These are phyloP conservation scores for Entomophthora muscae DNA, from an alignment of 371 early-diverging fungal species.

Conservation along the genomic window DNA sequence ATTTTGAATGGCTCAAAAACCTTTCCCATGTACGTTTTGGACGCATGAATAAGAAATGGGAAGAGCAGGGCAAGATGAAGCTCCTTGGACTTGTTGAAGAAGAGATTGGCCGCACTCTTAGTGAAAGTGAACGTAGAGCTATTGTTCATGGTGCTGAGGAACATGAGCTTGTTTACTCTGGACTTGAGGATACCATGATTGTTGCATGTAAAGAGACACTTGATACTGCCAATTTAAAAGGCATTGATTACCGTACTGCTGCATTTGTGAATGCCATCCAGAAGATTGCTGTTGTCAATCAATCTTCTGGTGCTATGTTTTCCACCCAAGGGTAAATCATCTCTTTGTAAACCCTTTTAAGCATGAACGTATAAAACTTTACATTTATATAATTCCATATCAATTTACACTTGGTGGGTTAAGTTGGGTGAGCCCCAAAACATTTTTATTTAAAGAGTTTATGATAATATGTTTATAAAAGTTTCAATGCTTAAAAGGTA, in stretches of 20 bases:
- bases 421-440: too few relatives aligned
- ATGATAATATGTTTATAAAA: too few relatives aligned
- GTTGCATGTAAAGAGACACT: conserved; percentile 16
- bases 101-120: conserved; percentile 52
- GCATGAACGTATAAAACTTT: too few relatives aligned
- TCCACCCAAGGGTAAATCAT: conserved; percentile 11
- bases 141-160: conserved; percentile 80
- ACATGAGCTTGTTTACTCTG: conserved; percentile 77
- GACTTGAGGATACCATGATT: conserved; percentile 77
- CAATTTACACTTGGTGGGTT: too few relatives aligned
- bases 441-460: too few relatives aligned
- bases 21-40: conserved; percentile 76
- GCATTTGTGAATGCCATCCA: conserved; percentile 71
- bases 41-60: conserved; percentile 83
- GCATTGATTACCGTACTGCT: conserved; percentile 68
- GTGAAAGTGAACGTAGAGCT: conserved; percentile 54
- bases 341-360: too few relatives aligned
- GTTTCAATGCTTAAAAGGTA: too few relatives aligned
- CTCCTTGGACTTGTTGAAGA: conserved; percentile 59
- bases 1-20: conserved; percentile 73
- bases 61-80: conserved; percentile 60
- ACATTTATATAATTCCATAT: too few relatives aligned
- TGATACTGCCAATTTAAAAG: conserved; percentile 12
- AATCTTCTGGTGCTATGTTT: conserved; percentile 65
- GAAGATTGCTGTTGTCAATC: conserved; percentile 66